Conservation (phyloP, 1,284 basidiomycete species). For the Boletus calvinii region DNA sequence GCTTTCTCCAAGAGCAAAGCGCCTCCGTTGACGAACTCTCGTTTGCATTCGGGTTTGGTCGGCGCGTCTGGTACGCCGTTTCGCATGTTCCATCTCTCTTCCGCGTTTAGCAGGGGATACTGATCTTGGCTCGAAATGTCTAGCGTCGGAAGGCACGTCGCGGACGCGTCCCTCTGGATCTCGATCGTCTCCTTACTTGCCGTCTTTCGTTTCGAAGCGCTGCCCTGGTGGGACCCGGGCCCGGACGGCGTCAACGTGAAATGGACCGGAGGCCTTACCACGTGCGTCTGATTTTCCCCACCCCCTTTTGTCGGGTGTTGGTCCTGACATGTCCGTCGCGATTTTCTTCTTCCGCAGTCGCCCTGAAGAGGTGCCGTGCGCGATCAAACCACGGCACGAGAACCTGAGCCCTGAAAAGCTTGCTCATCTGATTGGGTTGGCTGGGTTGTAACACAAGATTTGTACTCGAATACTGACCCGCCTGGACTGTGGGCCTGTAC, state of each 20-base stretch:
- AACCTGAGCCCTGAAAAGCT: slow-evolving; percentile 12
- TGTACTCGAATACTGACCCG: neutral
- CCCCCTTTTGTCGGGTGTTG: too few species aligned
- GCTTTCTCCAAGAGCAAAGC: slow-evolving; percentile 33
- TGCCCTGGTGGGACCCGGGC: slow-evolving; percentile 20
- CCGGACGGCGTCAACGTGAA: slow-evolving; percentile 24
- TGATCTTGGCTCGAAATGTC: neutral
- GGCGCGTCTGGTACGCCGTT: slow-evolving; percentile 39
- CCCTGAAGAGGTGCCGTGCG: slow-evolving; percentile 18
- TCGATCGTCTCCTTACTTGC: slow-evolving; percentile 24
- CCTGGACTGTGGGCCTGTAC: neutral
- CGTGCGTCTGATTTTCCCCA: slow-evolving; percentile 18
- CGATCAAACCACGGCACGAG: slow-evolving; percentile 15
- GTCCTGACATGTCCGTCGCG: neutral
- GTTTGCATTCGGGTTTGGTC: slow-evolving; percentile 48
- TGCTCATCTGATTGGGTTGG: slow-evolving; percentile 11
- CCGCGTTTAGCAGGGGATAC: neutral
- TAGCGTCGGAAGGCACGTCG: slow-evolving; percentile 39
- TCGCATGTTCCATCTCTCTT: neutral
- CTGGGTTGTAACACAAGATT: slow-evolving; percentile 1
- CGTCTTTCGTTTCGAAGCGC: slow-evolving; percentile 19
- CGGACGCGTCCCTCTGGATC: slow-evolving; percentile 34
- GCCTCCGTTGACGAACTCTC: slow-evolving; percentile 37
- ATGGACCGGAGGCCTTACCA: slow-evolving; percentile 25
- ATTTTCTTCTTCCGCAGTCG: slow-evolving; percentile 3